These are phyloP conservation scores for Zygotorulaspora chibaensis DNA, from an alignment of 805 yeast genomes.

Conservation along the genomic window DNA sequence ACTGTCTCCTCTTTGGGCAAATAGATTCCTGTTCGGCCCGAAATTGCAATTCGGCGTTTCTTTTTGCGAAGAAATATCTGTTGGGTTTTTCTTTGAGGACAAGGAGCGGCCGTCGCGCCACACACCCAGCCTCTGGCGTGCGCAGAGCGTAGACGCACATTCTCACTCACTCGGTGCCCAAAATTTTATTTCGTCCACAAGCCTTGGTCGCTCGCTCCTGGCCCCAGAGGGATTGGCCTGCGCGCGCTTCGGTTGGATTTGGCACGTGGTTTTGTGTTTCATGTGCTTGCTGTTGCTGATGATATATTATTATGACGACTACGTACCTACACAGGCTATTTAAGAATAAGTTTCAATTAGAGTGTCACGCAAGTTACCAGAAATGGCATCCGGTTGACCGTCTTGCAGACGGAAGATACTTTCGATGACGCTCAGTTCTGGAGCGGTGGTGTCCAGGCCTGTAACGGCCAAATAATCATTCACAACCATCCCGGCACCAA, in stretches of 20 bases:
- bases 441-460: conserved; percentile 97
- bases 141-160: no score
- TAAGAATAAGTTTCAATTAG: conserved; percentile 87
- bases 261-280: neutral
- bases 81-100: no score
- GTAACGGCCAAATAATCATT: conserved; percentile 97
- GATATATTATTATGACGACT: neutral
- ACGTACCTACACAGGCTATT: conserved; percentile 2
- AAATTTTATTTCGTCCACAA: no score
- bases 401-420: conserved; percentile 92
- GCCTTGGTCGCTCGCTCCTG: no score
- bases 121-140: no score
- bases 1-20: no score
- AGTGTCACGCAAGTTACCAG: conserved; percentile 84
- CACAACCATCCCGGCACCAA: conserved; percentile 98
- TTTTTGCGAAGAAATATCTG: no score
- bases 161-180: no score
- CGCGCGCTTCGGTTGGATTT: neutral
- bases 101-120: no score
- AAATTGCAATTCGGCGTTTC: no score
- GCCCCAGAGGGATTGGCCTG: neutral
- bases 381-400: conserved; percentile 81
- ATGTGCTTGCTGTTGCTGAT: neutral
- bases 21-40: no score
- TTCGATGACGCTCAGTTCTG: conserved; percentile 94